These are phyloP conservation scores for Fagus sylvatica DNA, from an alignment of 306 rosid species.

Conservation along the genomic window DNA sequence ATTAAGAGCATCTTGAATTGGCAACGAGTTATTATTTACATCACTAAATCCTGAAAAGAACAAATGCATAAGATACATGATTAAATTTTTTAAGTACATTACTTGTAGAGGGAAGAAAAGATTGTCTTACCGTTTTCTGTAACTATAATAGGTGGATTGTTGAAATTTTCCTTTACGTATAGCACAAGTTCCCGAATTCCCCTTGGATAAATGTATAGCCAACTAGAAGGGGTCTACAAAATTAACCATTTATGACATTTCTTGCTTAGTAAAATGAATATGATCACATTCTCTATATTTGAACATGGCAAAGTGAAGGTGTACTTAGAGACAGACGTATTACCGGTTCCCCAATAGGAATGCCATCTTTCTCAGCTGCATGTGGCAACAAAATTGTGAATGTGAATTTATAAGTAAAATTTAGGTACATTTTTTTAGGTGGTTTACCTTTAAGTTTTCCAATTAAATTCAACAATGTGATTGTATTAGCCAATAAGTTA, in stretches of 20 bases:
- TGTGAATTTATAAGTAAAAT: too few relatives aligned
- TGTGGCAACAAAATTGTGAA: not conserved
- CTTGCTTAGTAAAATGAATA: not conserved
- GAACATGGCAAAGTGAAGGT: not conserved
- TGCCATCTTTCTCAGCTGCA: slow-evolving; percentile 35
- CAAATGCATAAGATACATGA: not conserved
- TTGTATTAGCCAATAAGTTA: too few relatives aligned
- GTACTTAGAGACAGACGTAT: not conserved
- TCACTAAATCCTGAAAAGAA: slow-evolving; percentile 43
- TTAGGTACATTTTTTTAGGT: too few relatives aligned
- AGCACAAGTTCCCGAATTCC: slow-evolving; percentile 39
- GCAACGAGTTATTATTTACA: slow-evolving; percentile 38
- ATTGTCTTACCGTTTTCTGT: slow-evolving; percentile 59
- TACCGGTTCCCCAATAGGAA: slow-evolving; percentile 38
- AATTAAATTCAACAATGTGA: too few relatives aligned
- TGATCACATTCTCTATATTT: not conserved
- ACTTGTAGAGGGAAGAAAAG: not conserved
- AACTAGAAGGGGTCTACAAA: slow-evolving; percentile 49
- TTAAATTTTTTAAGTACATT: not conserved
- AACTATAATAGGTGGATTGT: slow-evolving; percentile 46
- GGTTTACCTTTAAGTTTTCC: too few relatives aligned
- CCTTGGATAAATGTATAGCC: slow-evolving; percentile 55
- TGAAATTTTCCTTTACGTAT: slow-evolving; percentile 33
- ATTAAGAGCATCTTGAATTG: slow-evolving; percentile 37
- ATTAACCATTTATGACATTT: not conserved